These are phyloP conservation scores for Phlyctochytrium bullatum DNA, from an alignment of 192 early-diverging fungal genomes.

Conservation along the genomic window DNA sequence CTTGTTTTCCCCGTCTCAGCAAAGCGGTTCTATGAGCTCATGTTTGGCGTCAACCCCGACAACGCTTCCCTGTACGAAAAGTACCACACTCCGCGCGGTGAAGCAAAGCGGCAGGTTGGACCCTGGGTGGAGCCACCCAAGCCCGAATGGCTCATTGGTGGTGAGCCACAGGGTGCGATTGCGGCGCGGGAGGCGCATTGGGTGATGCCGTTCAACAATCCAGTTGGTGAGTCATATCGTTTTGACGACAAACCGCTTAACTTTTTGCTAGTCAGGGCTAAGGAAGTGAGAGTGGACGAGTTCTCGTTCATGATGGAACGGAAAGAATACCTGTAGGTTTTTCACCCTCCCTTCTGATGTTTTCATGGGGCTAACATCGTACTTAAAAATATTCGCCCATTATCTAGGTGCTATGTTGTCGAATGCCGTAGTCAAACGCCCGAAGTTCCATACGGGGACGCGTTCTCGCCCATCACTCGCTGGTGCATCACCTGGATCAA, in stretches of 20 bases:
- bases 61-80: conserved; percentile 42
- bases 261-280: conserved; percentile 55
- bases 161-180: conserved; percentile 14
- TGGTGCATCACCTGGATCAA: conserved; percentile 68
- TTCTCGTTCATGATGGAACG: conserved; percentile 52
- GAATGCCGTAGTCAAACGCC: conserved; percentile 47
- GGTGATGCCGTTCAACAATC: conserved; percentile 69
- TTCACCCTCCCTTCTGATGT: too few species aligned
- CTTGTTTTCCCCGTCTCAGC: conserved; percentile 53
- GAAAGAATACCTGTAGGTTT: conserved; percentile 59
- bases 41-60: conserved; percentile 49
- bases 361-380: too few species aligned
- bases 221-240: conserved; percentile 51
- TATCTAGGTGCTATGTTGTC: conserved; percentile 43
- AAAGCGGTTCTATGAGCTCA: conserved; percentile 53
- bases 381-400: neutral
- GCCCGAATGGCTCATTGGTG: conserved; percentile 18
- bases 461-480: conserved; percentile 57
- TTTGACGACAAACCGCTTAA: conserved; percentile 2
- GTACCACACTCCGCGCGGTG: conserved; percentile 46
- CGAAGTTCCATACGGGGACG: conserved; percentile 66
- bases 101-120: conserved; percentile 27
- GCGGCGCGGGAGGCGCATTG: conserved; percentile 48
- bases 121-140: conserved; percentile 19
- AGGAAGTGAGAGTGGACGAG: conserved; percentile 63